Percentiles rank a stretch among this genome's conserved stretches.
Evolutionary conservation across 371 early-diverging fungal species (phyloP).

Genomic region (Nematocida parisii): DNA sequence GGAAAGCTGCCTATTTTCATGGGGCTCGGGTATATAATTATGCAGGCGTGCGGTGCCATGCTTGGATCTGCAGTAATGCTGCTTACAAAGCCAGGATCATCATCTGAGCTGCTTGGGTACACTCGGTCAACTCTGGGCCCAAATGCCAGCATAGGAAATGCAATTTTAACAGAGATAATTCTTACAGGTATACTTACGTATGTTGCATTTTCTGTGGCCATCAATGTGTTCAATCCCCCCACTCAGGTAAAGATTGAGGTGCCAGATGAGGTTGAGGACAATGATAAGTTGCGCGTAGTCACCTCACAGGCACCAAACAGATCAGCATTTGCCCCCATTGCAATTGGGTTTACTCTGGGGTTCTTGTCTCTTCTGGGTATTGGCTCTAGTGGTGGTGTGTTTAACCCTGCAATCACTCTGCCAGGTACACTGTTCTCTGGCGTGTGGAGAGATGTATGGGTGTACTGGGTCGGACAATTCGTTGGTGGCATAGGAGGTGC

Average conservation of each 20-base stretch:
- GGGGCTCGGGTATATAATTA: conserved; percentile 72
- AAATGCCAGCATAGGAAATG: conserved; percentile 60
- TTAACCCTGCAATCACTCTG: conserved; percentile 74
- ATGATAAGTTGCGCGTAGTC: conserved; percentile 60
- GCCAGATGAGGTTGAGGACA: conserved; percentile 70
- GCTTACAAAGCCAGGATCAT: conserved; percentile 71
- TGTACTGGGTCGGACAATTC: conserved; percentile 73
- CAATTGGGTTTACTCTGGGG: conserved; percentile 72
- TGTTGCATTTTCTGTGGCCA: conserved; percentile 75
- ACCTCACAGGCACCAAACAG: conserved; percentile 61
- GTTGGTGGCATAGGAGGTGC: conserved; percentile 73
- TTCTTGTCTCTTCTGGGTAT: conserved; percentile 73
- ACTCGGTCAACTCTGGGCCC: conserved; percentile 60
- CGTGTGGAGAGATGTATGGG: conserved; percentile 72
- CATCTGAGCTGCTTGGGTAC: conserved; percentile 48
- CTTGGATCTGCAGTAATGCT: conserved; percentile 71
- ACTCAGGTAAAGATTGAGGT: conserved; percentile 58
- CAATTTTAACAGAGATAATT: conserved; percentile 71
- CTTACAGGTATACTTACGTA: conserved; percentile 75
- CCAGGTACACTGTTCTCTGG: conserved; percentile 72
- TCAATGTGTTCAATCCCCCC: conserved; percentile 73
- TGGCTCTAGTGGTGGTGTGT: conserved; percentile 74
- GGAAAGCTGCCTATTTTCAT: conserved; percentile 72
- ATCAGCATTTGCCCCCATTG: conserved; percentile 69
- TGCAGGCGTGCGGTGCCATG: conserved; percentile 72